Evolutionary conservation across 257 asterid genomes (phyloP).

Genomic region (Thymus mandschuricus): DNA sequence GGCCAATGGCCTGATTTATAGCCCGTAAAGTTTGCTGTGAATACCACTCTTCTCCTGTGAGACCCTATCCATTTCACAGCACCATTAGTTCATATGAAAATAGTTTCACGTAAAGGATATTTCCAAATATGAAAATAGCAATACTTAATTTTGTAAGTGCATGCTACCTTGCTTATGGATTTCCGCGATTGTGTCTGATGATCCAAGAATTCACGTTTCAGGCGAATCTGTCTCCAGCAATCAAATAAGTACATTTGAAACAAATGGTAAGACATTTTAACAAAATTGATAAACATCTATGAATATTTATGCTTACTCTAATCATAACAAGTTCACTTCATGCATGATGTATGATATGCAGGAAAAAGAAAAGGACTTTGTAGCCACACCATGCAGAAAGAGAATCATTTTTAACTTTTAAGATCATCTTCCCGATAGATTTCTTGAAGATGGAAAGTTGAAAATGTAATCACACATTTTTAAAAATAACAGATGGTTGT

Average conservation of each 20-base stretch:
- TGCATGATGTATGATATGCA: slow-evolving; percentile 20
- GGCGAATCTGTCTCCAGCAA: slow-evolving; percentile 75
- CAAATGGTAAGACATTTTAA: neutral
- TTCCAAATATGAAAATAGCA: slow-evolving; percentile 20
- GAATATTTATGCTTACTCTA: neutral
- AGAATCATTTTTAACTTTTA: slow-evolving; percentile 4
- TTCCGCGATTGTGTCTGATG: slow-evolving; percentile 54
- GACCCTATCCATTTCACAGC: slow-evolving; percentile 50
- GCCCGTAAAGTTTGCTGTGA: slow-evolving; percentile 96
- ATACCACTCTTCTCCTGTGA: slow-evolving; percentile 97
- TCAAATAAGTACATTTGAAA: slow-evolving; percentile 26
- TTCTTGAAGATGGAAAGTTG: slow-evolving; percentile 16
- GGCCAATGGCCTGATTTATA: slow-evolving; percentile 99
- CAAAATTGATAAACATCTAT: slow-evolving; percentile 21
- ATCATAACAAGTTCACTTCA: slow-evolving; percentile 9
- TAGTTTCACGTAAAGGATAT: slow-evolving; percentile 3
- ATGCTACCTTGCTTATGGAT: slow-evolving; percentile 60
- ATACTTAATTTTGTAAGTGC: slow-evolving; percentile 26
- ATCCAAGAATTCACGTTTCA: slow-evolving; percentile 98
- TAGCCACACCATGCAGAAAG: slow-evolving; percentile 14
- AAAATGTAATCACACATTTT: neutral
- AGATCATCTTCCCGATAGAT: slow-evolving; percentile 4
- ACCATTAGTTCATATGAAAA: slow-evolving; percentile 28
- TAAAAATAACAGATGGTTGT: neutral
- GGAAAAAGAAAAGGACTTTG: neutral